Percentiles rank a stretch among this genome's conserved stretches.
Conservation (phyloP, 1,284 basidiomycete genomes). For the Calocybe gambosa region DNA sequence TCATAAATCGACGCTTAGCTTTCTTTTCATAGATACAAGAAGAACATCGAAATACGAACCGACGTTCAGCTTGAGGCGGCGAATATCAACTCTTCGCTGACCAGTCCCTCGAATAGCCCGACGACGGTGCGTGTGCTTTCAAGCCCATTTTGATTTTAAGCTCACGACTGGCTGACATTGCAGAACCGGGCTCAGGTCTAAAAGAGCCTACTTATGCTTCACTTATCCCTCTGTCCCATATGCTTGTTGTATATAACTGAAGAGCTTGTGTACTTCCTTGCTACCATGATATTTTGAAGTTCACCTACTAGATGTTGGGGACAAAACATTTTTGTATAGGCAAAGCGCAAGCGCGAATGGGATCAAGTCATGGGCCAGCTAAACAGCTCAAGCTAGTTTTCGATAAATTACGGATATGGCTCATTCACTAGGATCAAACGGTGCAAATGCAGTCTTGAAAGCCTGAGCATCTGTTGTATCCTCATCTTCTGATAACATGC, state of each 20-base stretch:
- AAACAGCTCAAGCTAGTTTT: neutral
- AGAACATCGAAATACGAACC: conserved; percentile 38
- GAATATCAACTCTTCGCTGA: conserved; percentile 16
- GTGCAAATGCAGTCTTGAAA: conserved; percentile 78
- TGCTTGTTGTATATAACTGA: neutral
- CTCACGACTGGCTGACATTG: neutral
- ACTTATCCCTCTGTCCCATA: neutral
- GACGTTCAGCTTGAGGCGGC: conserved; percentile 13
- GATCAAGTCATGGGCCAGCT: too few species aligned
- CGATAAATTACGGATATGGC: neutral
- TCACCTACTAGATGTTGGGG: neutral
- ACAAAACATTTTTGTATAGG: too few species aligned
- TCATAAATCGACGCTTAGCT: neutral
- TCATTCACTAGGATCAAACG: conserved; percentile 52
- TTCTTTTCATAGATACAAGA: conserved; percentile 47
- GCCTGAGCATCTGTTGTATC: conserved; percentile 75
- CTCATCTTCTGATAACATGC: conserved; percentile 72
- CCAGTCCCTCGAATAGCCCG: conserved; percentile 9
- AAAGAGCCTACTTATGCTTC: neutral
- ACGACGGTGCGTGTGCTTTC: conserved; percentile 5
- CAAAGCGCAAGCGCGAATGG: too few species aligned
- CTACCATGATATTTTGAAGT: neutral
- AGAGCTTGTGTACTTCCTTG: neutral
- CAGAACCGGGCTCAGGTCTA: neutral
- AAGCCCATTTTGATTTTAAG: neutral